A percentile compares a stretch with the other conserved stretches of the same genome.
Evolutionary conservation across 1,284 basidiomycete species (phyloP).

Genomic region (Ganoderma meredithae): DNA sequence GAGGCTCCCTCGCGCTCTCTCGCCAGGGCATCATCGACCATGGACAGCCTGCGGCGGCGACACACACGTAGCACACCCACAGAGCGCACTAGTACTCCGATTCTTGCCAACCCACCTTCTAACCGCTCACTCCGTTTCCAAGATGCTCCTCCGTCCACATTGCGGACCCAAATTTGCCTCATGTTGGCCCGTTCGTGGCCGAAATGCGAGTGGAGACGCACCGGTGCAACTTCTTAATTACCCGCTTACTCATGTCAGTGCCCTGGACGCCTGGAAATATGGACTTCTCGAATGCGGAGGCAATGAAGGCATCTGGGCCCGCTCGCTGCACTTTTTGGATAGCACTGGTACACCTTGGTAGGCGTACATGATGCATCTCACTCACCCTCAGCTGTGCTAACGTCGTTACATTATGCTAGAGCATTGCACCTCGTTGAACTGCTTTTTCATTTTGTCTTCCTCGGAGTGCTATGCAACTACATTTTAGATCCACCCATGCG

Average conservation of each 20-base stretch:
- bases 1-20: too few species aligned
- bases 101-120: conserved; percentile 14
- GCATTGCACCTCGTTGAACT: conserved; percentile 55
- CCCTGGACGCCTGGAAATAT: conserved; percentile 52
- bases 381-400: conserved; percentile 12
- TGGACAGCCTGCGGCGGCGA: conserved; percentile 6
- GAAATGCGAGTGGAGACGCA: conserved; percentile 36
- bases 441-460: conserved; percentile 47
- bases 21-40: not conserved
- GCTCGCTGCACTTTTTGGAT: conserved; percentile 44
- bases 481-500: conserved; percentile 50
- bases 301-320: conserved; percentile 19
- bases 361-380: conserved; percentile 27
- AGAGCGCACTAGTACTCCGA: conserved; percentile 28
- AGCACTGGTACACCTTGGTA: conserved; percentile 53
- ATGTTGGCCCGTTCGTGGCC: conserved; percentile 36
- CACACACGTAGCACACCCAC: conserved; percentile 7
- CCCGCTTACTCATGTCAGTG: conserved; percentile 49
- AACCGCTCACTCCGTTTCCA: conserved; percentile 1
- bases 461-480: conserved; percentile 52
- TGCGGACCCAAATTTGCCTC: conserved; percentile 16
- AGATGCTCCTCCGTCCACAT: not conserved
- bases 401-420: conserved; percentile 39
- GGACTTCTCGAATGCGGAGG: conserved; percentile 37
- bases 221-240: conserved; percentile 49